phyloP scores from a whole-genome alignment of 108 stramenopile species.

The Phaeodactylum tricornutum region DNA sequence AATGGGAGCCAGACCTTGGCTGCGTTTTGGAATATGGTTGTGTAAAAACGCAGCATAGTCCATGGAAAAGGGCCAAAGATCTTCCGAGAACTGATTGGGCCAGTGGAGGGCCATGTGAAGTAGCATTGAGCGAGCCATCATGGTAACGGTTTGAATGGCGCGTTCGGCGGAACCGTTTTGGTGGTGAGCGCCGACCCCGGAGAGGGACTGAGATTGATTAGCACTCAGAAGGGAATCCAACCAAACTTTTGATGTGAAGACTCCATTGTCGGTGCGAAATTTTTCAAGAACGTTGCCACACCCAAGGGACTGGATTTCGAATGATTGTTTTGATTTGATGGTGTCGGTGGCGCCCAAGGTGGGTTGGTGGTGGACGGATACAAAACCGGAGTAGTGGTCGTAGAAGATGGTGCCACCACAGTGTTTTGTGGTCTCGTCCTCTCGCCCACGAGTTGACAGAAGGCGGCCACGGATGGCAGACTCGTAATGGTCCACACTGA shows the following conservation, averaged over 20 bases:
- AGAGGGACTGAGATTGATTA: slow-evolving; percentile 5
- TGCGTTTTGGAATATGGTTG: slow-evolving; percentile 20
- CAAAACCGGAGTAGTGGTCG: not conserved
- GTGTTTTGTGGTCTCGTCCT: not conserved
- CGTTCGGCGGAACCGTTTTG: slow-evolving; percentile 48
- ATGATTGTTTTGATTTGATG: not conserved
- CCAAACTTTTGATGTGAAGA: slow-evolving; percentile 13
- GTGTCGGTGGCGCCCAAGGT: slow-evolving; percentile 4
- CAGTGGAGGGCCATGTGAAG: slow-evolving; percentile 28
- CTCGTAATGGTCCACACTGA: slow-evolving; percentile 29
- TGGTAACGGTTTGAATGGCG: slow-evolving; percentile 20
- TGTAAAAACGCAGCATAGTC: slow-evolving; percentile 31
- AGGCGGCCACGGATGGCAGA: slow-evolving; percentile 26
- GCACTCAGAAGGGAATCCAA: not conserved
- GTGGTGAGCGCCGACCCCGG: slow-evolving; percentile 45
- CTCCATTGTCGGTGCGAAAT: slow-evolving; percentile 15
- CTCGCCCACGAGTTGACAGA: slow-evolving; percentile 13
- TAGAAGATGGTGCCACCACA: slow-evolving; percentile 1
- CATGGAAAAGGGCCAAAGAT: slow-evolving; percentile 41
- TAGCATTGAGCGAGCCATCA: slow-evolving; percentile 29
- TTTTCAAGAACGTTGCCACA: slow-evolving; percentile 4
- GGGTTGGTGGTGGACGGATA: slow-evolving; percentile 1
- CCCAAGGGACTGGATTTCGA: slow-evolving; percentile 4
- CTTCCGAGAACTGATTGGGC: slow-evolving; percentile 12
- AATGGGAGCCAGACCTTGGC: slow-evolving; percentile 20